Percentiles rank a stretch among this genome's conserved stretches.
Evolutionary conservation across 2,329 filamentous ascomycete genomes (phyloP).

Genomic region (Pezizomycotina sp.): DNA sequence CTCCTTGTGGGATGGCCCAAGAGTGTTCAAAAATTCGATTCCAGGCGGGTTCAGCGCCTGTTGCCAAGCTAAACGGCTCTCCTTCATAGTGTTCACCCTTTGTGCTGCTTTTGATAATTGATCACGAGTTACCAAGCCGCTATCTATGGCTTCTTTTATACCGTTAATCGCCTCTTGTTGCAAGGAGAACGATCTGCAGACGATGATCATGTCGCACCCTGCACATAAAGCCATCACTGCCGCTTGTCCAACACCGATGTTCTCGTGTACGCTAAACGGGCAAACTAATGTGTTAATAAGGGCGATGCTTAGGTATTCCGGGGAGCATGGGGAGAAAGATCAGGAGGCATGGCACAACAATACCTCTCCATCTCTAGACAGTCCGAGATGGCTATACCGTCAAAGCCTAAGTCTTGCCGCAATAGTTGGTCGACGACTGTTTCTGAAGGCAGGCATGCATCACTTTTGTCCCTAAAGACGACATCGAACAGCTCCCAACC

Average conservation of each 20-base stretch:
- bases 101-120: slow-evolving; percentile 65
- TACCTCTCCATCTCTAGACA: slow-evolving; percentile 96
- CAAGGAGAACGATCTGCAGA: slow-evolving; percentile 38
- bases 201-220: slow-evolving; percentile 83
- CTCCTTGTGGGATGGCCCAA: slow-evolving; percentile 64
- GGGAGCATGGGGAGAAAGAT: too few species aligned
- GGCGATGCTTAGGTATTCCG: too few species aligned
- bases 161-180: slow-evolving; percentile 43
- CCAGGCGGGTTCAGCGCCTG: slow-evolving; percentile 79
- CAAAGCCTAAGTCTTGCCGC: slow-evolving; percentile 25
- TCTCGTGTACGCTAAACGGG: slow-evolving; percentile 79
- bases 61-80: slow-evolving; percentile 78
- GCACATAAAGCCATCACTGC: slow-evolving; percentile 96
- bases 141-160: slow-evolving; percentile 75
- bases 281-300: too few species aligned
- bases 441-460: slow-evolving; percentile 91
- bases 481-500: slow-evolving; percentile 84
- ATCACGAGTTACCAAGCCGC: slow-evolving; percentile 67
- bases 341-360: too few species aligned
- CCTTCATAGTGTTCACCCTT: slow-evolving; percentile 65
- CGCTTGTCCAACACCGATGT: slow-evolving; percentile 90
- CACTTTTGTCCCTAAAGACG: slow-evolving; percentile 78
- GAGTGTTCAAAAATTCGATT: slow-evolving; percentile 50
- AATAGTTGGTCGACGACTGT: slow-evolving; percentile 67
- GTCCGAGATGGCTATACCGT: slow-evolving; percentile 42